Evolutionary conservation across 805 yeast species (phyloP).

Genomic region (Metschnikowia sp.): DNA sequence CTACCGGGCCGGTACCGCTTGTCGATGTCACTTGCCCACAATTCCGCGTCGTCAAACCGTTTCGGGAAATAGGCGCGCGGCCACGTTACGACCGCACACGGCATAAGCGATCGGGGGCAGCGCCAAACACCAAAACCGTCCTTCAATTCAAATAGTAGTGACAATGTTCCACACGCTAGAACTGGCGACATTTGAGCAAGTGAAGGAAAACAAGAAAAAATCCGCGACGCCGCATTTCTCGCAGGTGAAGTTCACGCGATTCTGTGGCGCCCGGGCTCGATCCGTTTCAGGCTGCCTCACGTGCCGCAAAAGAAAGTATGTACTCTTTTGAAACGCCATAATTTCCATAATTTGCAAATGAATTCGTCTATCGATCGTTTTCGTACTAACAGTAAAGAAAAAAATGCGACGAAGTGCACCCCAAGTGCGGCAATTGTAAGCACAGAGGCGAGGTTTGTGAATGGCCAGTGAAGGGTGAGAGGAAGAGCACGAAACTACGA

Average conservation of each 20-base stretch:
- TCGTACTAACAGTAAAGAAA: slow-evolving; percentile 13
- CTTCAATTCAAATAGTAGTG: neutral
- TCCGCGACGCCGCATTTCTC: slow-evolving; percentile 15
- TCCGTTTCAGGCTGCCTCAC: slow-evolving; percentile 15
- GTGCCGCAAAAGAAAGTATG: slow-evolving; percentile 20
- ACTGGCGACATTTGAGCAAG: slow-evolving; percentile 10
- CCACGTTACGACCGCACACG: neutral
- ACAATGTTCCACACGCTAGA: slow-evolving; percentile 17
- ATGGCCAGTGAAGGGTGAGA: slow-evolving; percentile 8
- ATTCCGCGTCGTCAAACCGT: neutral
- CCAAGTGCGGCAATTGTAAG: slow-evolving; percentile 13
- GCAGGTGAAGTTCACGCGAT: slow-evolving; percentile 4
- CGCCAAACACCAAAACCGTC: neutral
- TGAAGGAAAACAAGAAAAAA: slow-evolving; percentile 2
- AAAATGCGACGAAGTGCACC: slow-evolving; percentile 19
- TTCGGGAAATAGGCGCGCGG: neutral
- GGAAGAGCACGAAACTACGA: neutral
- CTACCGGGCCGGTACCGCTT: neutral
- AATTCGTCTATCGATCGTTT: too few species aligned
- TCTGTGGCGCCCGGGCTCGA: slow-evolving; percentile 17
- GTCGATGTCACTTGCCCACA: neutral
- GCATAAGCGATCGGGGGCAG: too few species aligned
- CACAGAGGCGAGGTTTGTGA: slow-evolving; percentile 5
- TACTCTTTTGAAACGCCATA: neutral
- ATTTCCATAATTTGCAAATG: too few species aligned